Evolutionary conservation across 2,329 filamentous ascomycete species (phyloP).

Genomic region (Venturia pyrina): DNA sequence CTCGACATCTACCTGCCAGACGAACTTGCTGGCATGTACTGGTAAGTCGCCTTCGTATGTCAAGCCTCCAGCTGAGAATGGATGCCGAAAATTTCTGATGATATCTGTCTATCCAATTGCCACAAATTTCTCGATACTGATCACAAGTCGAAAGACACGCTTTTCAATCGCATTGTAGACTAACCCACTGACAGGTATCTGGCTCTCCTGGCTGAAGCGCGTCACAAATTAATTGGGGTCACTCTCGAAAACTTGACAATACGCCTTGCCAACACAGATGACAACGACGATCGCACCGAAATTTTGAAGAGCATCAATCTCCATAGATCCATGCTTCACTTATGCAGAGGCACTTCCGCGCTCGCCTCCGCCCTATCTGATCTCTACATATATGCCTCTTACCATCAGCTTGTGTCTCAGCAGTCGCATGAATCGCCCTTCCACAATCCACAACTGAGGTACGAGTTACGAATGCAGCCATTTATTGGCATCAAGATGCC

Average conservation of each 20-base stretch:
- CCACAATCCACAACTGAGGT: constrained; percentile 56
- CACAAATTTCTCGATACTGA: not conserved
- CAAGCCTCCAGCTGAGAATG: not conserved
- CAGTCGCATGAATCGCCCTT: constrained; percentile 47
- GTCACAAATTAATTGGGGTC: not conserved
- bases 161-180: not conserved
- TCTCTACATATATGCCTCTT: constrained; percentile 57
- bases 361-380: constrained; percentile 27
- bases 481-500: constrained; percentile 59
- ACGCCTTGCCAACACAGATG: not conserved
- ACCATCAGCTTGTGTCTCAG: constrained; percentile 43
- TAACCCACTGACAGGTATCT: not conserved
- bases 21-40: constrained; percentile 83
- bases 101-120: not conserved
- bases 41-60: constrained; percentile 29
- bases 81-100: not conserved
- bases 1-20: constrained; percentile 79
- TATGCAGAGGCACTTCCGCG: constrained; percentile 19
- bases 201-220: not conserved
- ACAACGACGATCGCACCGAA: not conserved
- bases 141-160: not conserved
- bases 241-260: not conserved
- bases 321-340: constrained; percentile 20
- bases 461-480: constrained; percentile 79
- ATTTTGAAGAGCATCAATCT: not conserved